Evolutionary conservation across 2,329 filamentous ascomycete species (phyloP).

Genomic region (Rhynchosporium agropyri): DNA sequence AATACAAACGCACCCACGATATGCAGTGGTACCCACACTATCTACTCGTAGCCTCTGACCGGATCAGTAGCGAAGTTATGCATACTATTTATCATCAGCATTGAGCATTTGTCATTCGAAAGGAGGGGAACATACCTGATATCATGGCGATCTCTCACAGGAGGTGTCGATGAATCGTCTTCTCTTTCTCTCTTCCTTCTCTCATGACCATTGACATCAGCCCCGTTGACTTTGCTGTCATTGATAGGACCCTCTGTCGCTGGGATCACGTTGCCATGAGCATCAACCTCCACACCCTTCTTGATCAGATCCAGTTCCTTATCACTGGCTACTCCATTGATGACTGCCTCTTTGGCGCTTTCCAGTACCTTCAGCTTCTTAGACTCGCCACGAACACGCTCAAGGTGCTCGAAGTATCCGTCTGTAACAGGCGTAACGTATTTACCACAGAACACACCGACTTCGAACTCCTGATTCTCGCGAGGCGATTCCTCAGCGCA

Average conservation of each 20-base stretch:
- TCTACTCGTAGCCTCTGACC: slow-evolving; percentile 36
- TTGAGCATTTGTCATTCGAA: neutral
- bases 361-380: slow-evolving; percentile 68
- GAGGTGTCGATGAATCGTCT: slow-evolving; percentile 36
- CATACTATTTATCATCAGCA: slow-evolving; percentile 31
- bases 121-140: slow-evolving; percentile 37
- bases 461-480: slow-evolving; percentile 71
- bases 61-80: slow-evolving; percentile 41
- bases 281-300: slow-evolving; percentile 61
- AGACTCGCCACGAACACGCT: slow-evolving; percentile 70
- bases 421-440: slow-evolving; percentile 81
- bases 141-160: slow-evolving; percentile 43
- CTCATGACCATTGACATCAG: slow-evolving; percentile 31
- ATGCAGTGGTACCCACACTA: slow-evolving; percentile 13
- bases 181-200: slow-evolving; percentile 37
- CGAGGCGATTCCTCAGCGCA: slow-evolving; percentile 72
- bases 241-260: slow-evolving; percentile 22
- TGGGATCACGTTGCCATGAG: slow-evolving; percentile 59
- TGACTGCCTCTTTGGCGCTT: slow-evolving; percentile 64
- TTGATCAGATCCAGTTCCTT: slow-evolving; percentile 64
- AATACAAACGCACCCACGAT: slow-evolving; percentile 7
- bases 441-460: slow-evolving; percentile 87
- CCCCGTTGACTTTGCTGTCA: slow-evolving; percentile 26
- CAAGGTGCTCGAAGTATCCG: slow-evolving; percentile 81
- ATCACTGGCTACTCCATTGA: slow-evolving; percentile 62